A percentile compares a stretch with the other conserved stretches of the same genome.
phyloP scores from a whole-genome alignment of 2,329 filamentous ascomycete genomes.

The Venturia nashicola region DNA sequence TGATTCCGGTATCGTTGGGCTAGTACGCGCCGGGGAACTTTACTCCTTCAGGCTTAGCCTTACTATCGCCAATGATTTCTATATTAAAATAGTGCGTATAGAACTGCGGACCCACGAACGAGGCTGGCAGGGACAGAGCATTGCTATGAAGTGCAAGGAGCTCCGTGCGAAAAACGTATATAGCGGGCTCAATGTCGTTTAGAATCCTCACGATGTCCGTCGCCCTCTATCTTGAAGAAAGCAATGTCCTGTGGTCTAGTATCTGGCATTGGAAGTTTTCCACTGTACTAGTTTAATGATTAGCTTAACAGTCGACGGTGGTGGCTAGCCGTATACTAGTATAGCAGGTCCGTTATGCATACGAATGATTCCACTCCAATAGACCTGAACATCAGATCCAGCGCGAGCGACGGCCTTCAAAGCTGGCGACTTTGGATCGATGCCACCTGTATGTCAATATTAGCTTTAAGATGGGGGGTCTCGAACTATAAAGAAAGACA shows the following conservation, averaged over 20 bases:
- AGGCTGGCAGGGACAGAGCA: neutral
- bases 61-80: conserved; percentile 6
- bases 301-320: neutral
- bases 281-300: neutral
- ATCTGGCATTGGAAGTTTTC: neutral
- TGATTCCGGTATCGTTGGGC: conserved; percentile 2
- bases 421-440: neutral
- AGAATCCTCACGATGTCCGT: conserved; percentile 4
- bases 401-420: conserved; percentile 7
- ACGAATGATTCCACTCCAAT: conserved; percentile 8
- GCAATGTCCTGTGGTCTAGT: neutral
- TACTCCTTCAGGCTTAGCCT: conserved; percentile 2
- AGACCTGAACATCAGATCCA: neutral
- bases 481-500: neutral
- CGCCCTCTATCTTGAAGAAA: conserved; percentile 10
- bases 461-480: neutral
- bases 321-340: neutral
- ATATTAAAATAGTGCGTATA: conserved; percentile 10
- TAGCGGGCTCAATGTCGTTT: conserved; percentile 8
- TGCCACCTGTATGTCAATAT: neutral
- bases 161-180: conserved; percentile 7
- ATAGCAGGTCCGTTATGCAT: conserved; percentile 6
- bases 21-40: conserved; percentile 8
- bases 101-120: conserved; percentile 3
- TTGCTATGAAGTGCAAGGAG: conserved; percentile 8